Base-by-base conservation (phyloP, 2,329 filamentous ascomycete genomes). In the Hymenoscyphus salicellus region DNA sequence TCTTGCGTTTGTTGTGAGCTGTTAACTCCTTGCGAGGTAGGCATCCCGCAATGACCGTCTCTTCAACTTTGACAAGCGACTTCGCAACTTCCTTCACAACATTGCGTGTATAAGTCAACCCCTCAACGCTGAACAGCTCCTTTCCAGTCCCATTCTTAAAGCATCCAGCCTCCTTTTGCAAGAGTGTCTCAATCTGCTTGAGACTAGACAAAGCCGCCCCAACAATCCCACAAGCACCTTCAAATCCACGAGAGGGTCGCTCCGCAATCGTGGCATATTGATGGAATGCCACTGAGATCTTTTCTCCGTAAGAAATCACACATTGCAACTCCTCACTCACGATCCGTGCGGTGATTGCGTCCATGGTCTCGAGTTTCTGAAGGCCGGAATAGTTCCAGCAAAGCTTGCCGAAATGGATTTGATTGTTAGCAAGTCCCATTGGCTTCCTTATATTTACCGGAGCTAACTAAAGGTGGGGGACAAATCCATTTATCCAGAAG, bases 81-180 rank as follows among this genome's bases (percentile, higher is more conserved):
- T 49, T 63, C n/a, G 67, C 68, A 58, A 64, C 70, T 62, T 73
- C 71, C 33, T 36, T 60, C 5, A 63, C 63, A 26, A 73, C 67
- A 14, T 64, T 10, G 14, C 65, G 52, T 60, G 72, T 66, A 58
- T 70, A 73, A 65, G 62, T 36, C 3, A 71, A 56, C 0, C 71
- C 70, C n/a, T 66, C 59, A 0, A 64, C 16, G 61, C 65, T 73
- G n/a, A 74, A 69, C n/a, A 68, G 38, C 11, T 55, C 58, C 28
- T 64, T 68, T 8, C 16, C 17, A 23, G 43, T 43, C 20, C 58
- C 36, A 20, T 58, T 49, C 32, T 61, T 49, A 20, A 58, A 10
- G 23, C 16, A 8, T 32, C 32, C 30, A 23, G 30, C 30, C 14
- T 72, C 62, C 4, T 63, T 41, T 23, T 58, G 61, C 20, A 72